A percentile compares a stretch with the other conserved stretches of the same genome.
These are phyloP conservation scores for Piromyces finnis DNA, from an alignment of 192 early-diverging fungal genomes.

Conservation along the genomic window DNA sequence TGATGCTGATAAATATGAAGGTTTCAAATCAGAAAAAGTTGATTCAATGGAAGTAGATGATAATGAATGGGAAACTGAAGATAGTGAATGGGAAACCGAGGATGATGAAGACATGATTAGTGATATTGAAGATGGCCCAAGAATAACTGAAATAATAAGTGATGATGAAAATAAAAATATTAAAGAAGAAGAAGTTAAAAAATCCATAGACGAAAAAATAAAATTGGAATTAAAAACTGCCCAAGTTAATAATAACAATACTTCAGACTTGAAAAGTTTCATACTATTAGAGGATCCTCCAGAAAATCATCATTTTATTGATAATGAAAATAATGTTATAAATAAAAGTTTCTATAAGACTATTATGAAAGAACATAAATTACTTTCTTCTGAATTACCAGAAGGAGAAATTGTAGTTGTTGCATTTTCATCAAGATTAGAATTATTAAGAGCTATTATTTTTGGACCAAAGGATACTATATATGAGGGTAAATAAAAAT, in stretches of 20 bases:
- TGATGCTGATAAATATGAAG: neutral
- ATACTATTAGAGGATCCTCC: slow-evolving; percentile 9
- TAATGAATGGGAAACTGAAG: slow-evolving; percentile 11
- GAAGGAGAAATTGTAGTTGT: slow-evolving; percentile 27
- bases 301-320: slow-evolving; percentile 11
- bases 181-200: slow-evolving; percentile 11
- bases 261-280: slow-evolving; percentile 7
- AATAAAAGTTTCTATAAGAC: slow-evolving; percentile 10
- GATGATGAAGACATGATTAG: neutral
- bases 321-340: neutral
- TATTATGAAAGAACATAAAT: slow-evolving; percentile 17
- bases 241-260: neutral
- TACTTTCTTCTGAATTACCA: slow-evolving; percentile 22
- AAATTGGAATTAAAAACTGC: neutral
- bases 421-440: slow-evolving; percentile 30
- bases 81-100: neutral
- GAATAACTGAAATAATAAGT: slow-evolving; percentile 3
- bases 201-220: slow-evolving; percentile 3
- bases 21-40: slow-evolving; percentile 4
- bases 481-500: slow-evolving; percentile 14
- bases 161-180: slow-evolving; percentile 4
- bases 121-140: neutral
- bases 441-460: slow-evolving; percentile 30
- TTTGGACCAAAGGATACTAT: slow-evolving; percentile 35
- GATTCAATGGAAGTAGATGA: slow-evolving; percentile 15